These are phyloP conservation scores for Thermothielavioides terrestris DNA, from an alignment of 495 filamentous ascomycete species.

Conservation along the genomic window DNA sequence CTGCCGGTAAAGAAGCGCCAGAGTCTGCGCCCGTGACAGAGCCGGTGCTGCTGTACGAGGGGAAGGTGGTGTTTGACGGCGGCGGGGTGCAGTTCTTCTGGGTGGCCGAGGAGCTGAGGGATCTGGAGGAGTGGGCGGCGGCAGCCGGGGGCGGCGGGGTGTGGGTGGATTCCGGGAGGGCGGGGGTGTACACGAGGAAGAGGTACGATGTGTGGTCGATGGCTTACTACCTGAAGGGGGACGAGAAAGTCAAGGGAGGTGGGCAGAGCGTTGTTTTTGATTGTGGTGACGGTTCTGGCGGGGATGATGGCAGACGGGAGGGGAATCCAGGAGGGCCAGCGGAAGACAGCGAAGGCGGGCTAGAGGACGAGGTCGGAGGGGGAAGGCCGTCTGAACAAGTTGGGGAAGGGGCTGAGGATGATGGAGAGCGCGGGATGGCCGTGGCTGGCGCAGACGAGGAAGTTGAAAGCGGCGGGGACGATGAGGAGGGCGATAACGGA, in stretches of 20 bases:
- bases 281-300: neutral
- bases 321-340: neutral
- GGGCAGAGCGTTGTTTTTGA: conserved; percentile 4
- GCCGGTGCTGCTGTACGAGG: neutral
- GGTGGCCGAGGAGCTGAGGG: neutral
- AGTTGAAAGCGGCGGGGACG: neutral
- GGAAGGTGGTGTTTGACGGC: neutral
- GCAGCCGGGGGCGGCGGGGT: neutral
- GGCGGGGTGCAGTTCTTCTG: neutral
- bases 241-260: neutral
- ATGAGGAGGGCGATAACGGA: neutral
- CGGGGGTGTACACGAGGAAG: conserved; percentile 5
- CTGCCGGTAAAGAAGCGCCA: too few species aligned
- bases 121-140: neutral
- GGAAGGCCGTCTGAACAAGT: too few species aligned
- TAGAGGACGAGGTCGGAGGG: neutral
- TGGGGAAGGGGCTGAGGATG: too few species aligned
- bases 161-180: conserved; percentile 1
- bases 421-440: too few species aligned
- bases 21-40: too few species aligned
- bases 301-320: neutral
- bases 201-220: conserved; percentile 15
- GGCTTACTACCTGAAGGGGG: neutral
- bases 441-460: too few species aligned
- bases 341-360: neutral